Conservation (phyloP, 805 yeast species). For the Hanseniaspora guilliermondii region DNA sequence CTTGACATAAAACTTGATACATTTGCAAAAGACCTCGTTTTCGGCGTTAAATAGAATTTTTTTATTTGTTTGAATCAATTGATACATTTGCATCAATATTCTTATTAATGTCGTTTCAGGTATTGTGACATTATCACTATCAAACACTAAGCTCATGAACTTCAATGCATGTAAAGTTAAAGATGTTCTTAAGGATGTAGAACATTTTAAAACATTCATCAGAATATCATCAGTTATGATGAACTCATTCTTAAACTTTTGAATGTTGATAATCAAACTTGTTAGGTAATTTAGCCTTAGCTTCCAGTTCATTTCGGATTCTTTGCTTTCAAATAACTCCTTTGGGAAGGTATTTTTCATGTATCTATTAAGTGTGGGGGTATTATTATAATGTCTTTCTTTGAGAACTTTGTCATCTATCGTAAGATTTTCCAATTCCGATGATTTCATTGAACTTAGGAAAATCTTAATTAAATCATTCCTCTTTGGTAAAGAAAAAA, state of each 20-base stretch:
- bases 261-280: slow-evolving; percentile 27
- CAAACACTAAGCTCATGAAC: slow-evolving; percentile 34
- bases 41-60: slow-evolving; percentile 1
- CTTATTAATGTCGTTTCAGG: slow-evolving; percentile 29
- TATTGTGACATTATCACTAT: slow-evolving; percentile 26
- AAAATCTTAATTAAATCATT: background rate
- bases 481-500: background rate
- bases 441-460: background rate
- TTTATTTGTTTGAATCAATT: background rate
- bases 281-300: slow-evolving; percentile 51
- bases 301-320: slow-evolving; percentile 82
- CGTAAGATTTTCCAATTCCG: background rate
- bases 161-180: slow-evolving; percentile 47
- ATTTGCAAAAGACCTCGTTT: background rate
- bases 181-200: slow-evolving; percentile 71
- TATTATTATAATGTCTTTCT: background rate
- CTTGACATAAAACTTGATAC: background rate
- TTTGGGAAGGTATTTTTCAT: background rate
- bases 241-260: slow-evolving; percentile 24
- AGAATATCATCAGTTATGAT: slow-evolving; percentile 31
- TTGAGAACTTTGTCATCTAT: background rate
- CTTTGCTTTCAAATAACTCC: slow-evolving; percentile 52
- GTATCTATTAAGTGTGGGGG: slow-evolving; percentile 1
- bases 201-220: slow-evolving; percentile 56
- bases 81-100: background rate